Evolutionary conservation across 2,329 filamentous ascomycete genomes (phyloP).

Genomic region (Pyricularia sp.): DNA sequence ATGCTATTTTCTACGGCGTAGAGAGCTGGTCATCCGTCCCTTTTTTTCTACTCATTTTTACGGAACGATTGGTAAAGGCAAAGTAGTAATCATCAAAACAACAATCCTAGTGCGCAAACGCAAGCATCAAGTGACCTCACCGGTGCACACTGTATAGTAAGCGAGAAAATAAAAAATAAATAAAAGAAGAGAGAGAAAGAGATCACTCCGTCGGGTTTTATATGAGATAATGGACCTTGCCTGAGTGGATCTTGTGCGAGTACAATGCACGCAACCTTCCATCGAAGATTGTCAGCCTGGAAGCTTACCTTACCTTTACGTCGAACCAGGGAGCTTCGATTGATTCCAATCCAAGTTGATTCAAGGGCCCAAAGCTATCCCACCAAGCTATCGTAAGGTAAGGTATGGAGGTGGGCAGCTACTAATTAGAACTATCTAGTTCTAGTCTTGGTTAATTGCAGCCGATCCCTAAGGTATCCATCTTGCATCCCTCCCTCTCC

Average conservation of each 20-base stretch:
- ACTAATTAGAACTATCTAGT: too few relatives aligned
- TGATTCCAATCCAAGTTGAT: background rate
- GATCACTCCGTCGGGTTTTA: background rate
- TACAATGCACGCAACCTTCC: background rate
- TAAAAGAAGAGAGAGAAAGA: background rate
- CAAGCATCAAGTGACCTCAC: background rate
- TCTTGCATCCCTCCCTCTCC: background rate
- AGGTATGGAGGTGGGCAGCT: background rate
- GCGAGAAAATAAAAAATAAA: too few relatives aligned
- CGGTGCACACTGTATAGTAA: background rate
- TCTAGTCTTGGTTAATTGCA: too few relatives aligned
- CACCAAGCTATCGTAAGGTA: background rate
- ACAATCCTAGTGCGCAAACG: background rate
- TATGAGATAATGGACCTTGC: background rate
- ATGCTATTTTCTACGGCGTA: background rate
- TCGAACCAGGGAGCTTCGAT: background rate
- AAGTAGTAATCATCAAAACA: background rate
- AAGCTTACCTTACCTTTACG: background rate
- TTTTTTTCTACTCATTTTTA: background rate
- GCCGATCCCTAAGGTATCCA: background rate
- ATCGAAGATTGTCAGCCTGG: background rate
- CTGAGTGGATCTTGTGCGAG: background rate
- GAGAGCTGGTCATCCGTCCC: background rate
- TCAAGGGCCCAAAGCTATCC: background rate
- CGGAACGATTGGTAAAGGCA: background rate